These are phyloP conservation scores for Backusella sp. DNA, from an alignment of 192 early-diverging fungal species.

Conservation along the genomic window DNA sequence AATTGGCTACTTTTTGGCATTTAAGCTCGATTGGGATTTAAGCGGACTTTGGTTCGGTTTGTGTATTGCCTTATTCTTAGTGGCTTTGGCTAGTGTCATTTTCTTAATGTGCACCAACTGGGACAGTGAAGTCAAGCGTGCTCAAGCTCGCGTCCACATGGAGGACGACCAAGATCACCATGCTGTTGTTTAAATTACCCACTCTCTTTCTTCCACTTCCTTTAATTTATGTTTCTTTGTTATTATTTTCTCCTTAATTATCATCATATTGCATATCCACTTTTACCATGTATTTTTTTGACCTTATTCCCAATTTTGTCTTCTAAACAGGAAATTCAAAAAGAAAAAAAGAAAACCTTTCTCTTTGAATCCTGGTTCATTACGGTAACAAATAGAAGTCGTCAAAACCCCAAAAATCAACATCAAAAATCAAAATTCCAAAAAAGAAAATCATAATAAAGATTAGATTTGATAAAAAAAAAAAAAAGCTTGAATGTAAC, in stretches of 20 bases:
- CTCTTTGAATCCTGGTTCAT: background rate
- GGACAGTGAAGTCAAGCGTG: conserved; percentile 22
- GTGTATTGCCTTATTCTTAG: conserved; percentile 41
- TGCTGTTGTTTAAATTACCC: background rate
- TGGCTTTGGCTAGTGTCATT: background rate
- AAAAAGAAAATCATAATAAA: background rate
- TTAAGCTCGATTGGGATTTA: conserved; percentile 53
- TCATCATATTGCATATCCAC: background rate
- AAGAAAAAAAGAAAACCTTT: background rate
- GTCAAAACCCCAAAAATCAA: background rate
- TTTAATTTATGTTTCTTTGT: background rate
- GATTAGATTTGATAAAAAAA: conserved; percentile 6
- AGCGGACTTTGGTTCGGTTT: conserved; percentile 64
- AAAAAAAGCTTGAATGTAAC: background rate
- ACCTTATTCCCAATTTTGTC: background rate
- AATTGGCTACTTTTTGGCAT: conserved; percentile 55
- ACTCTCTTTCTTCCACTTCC: background rate
- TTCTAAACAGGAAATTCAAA: background rate
- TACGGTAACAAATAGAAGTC: background rate
- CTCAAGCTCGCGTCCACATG: conserved; percentile 16
- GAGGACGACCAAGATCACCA: conserved; percentile 13
- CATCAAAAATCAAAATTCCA: background rate
- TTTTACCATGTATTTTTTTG: background rate
- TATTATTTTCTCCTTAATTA: background rate
- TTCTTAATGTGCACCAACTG: conserved; percentile 25